A percentile compares a stretch with the other conserved stretches of the same genome.
Conservation (phyloP, 176 grass and related monocot species). For the Neostapfia colusana region DNA sequence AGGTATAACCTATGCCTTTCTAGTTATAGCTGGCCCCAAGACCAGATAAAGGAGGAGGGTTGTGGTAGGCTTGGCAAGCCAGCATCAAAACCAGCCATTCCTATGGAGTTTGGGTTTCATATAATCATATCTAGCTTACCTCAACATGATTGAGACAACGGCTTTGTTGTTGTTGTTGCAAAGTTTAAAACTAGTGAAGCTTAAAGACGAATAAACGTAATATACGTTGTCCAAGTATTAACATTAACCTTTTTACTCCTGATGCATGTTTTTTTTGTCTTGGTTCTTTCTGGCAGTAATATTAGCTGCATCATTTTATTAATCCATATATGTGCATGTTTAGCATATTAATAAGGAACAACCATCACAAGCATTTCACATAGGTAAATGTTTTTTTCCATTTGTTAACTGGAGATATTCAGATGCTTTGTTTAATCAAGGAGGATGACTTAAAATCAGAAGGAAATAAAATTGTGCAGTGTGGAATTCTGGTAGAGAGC, state of each 20-base stretch:
- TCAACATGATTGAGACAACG: no score
- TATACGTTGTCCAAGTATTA: not conserved
- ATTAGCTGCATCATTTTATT: not conserved
- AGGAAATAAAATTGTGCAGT: not conserved
- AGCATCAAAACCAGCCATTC: no score
- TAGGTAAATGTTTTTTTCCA: not conserved
- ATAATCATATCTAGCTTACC: no score
- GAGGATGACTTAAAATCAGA: not conserved
- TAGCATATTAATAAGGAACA: not conserved
- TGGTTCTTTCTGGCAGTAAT: not conserved
- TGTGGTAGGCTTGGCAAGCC: no score
- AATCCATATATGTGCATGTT: not conserved
- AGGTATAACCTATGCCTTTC: no score
- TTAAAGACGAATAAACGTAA: not conserved
- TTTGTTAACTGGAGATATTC: not conserved
- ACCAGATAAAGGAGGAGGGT: no score
- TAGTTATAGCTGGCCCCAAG: no score
- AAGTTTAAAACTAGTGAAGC: slow-evolving; percentile 9
- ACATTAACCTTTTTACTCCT: not conserved
- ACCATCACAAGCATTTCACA: not conserved
- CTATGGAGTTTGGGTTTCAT: no score
- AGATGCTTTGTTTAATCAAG: slow-evolving; percentile 1
- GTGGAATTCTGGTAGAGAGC: not conserved
- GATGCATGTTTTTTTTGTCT: not conserved
- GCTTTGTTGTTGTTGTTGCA: no score